Conservation (phyloP, 108 stramenopile genomes). For the Conticribra weissflogii region DNA sequence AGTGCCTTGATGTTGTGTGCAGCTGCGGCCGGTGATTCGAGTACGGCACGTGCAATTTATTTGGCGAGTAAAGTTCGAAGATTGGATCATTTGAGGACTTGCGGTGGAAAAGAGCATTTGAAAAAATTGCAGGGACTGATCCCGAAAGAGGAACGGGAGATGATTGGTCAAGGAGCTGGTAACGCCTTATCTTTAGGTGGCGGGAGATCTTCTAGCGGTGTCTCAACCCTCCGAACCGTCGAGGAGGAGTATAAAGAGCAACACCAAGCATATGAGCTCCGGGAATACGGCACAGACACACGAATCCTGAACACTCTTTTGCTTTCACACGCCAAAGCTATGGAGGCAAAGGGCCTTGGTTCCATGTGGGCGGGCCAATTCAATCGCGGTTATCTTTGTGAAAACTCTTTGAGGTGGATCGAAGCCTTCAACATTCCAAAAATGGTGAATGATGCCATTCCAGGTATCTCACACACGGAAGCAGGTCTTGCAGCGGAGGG, state of each 20-base stretch:
- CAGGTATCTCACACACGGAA: constrained; percentile 58
- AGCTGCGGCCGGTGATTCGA: constrained; percentile 80
- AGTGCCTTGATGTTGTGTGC: constrained; percentile 83
- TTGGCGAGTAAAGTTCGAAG: constrained; percentile 74
- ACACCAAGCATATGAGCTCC: constrained; percentile 56
- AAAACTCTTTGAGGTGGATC: constrained; percentile 73
- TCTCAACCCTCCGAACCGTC: constrained; percentile 24
- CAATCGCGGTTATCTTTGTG: constrained; percentile 78
- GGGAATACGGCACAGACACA: constrained; percentile 82
- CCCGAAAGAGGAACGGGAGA: constrained; percentile 26
- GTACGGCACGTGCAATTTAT: constrained; percentile 83
- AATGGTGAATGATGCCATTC: constrained; percentile 67
- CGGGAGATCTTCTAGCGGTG: constrained; percentile 1
- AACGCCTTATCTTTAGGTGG: constrained; percentile 1
- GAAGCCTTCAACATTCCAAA: constrained; percentile 62
- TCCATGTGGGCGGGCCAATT: constrained; percentile 80
- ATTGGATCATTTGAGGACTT: constrained; percentile 75
- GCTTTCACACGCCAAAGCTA: constrained; percentile 71
- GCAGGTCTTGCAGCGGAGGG: constrained; percentile 47
- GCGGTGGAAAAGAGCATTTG: constrained; percentile 68
- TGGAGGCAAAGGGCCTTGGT: constrained; percentile 72
- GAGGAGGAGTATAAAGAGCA: constrained; percentile 38
- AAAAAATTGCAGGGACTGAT: constrained; percentile 42
- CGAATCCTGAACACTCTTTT: constrained; percentile 66
- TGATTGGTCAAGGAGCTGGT: constrained; percentile 16